Evolutionary conservation across 306 rosid species (phyloP).

Genomic region (Trichosanthes truncata): DNA sequence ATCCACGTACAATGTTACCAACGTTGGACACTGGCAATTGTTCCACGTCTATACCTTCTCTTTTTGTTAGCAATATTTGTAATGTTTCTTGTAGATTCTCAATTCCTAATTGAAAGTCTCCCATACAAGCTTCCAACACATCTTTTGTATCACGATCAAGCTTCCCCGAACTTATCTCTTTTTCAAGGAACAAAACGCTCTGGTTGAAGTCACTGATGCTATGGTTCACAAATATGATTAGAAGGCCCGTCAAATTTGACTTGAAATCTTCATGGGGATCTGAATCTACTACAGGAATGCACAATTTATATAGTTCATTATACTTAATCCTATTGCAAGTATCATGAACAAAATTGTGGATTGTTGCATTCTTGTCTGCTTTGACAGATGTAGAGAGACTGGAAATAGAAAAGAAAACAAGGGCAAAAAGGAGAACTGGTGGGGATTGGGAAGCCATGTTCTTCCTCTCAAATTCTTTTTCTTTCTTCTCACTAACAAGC

Average conservation of each 20-base stretch:
- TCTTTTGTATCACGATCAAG: neutral
- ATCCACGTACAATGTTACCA: too few species aligned
- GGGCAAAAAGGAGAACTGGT: too few species aligned
- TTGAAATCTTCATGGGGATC: neutral
- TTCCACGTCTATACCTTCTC: too few species aligned
- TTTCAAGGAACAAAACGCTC: neutral
- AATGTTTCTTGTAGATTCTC: neutral
- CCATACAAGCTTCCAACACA: neutral
- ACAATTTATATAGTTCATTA: neutral
- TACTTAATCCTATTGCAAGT: neutral
- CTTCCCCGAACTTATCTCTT: neutral
- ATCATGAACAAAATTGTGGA: neutral
- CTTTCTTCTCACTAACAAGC: too few species aligned
- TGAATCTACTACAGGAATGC: neutral
- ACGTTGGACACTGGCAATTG: neutral
- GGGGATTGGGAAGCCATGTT: too few species aligned
- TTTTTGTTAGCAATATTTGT: neutral
- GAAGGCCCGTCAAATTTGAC: neutral
- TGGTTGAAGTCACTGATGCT: neutral
- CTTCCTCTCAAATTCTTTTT: too few species aligned
- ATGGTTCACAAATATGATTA: neutral
- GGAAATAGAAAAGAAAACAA: neutral
- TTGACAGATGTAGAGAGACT: neutral
- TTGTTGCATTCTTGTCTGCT: neutral
- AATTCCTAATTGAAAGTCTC: neutral